Percentiles rank a stretch among this genome's conserved stretches.
These are phyloP conservation scores for Metarhizium humberi DNA, from an alignment of 2,329 filamentous ascomycete species.

Conservation along the genomic window DNA sequence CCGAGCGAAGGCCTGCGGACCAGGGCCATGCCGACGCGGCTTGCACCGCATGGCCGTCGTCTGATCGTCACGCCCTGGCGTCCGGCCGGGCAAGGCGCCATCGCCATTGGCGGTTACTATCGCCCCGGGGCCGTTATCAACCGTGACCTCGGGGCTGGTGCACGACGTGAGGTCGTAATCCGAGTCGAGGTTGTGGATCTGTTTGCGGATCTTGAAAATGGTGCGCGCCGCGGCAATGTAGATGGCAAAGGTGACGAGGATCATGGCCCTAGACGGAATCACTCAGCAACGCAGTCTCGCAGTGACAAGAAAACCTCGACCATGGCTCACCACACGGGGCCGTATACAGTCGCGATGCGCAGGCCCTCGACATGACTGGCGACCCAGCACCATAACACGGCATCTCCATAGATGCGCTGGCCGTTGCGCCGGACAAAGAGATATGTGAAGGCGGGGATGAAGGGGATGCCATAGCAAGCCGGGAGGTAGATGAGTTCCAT, in stretches of 20 bases:
- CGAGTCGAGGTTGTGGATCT: conserved; percentile 33
- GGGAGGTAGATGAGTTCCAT: conserved; percentile 60
- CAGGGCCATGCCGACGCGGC: neutral
- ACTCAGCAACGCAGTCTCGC: neutral
- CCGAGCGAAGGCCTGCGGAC: conserved; percentile 3
- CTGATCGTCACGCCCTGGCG: neutral
- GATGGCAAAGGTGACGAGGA: conserved; percentile 11
- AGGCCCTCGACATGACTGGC: conserved; percentile 51
- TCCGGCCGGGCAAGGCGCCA: neutral
- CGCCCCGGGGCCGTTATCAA: neutral
- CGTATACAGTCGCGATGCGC: conserved; percentile 63
- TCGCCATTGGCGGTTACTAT: neutral
- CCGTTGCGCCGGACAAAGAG: conserved; percentile 48
- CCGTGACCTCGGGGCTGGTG: conserved; percentile 26
- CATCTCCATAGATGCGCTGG: conserved; percentile 55
- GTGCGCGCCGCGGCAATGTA: conserved; percentile 43
- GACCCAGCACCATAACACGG: conserved; percentile 71
- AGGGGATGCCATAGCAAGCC: conserved; percentile 59
- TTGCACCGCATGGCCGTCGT: neutral
- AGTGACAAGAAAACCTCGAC: neutral
- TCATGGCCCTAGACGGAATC: conserved; percentile 4
- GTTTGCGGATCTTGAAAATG: conserved; percentile 52
- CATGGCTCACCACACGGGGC: conserved; percentile 39
- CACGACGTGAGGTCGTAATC: conserved; percentile 14
- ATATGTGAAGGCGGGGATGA: conserved; percentile 53